These are phyloP conservation scores for Hypoxylon perforatum DNA, from an alignment of 495 filamentous ascomycete genomes.

Conservation along the genomic window DNA sequence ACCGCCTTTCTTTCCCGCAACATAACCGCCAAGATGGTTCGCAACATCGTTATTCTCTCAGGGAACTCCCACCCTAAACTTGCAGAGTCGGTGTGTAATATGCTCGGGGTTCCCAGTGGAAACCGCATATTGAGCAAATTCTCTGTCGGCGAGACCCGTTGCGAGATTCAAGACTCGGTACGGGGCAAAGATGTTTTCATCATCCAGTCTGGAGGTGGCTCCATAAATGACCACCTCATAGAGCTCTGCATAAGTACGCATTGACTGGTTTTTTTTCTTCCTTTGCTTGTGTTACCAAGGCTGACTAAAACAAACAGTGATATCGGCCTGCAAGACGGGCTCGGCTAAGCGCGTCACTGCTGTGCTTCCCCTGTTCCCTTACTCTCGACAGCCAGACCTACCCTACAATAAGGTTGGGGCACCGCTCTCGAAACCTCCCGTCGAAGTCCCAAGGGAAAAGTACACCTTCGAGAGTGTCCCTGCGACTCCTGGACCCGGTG, in stretches of 20 bases:
- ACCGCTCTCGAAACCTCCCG: slow-evolving; percentile 77
- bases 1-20: slow-evolving; percentile 14
- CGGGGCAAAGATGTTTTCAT: slow-evolving; percentile 98
- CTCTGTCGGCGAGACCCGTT: slow-evolving; percentile 90
- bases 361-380: slow-evolving; percentile 95
- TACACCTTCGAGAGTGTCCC: slow-evolving; percentile 97
- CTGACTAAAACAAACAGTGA: slow-evolving; percentile 56
- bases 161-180: slow-evolving; percentile 94
- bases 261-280: neutral
- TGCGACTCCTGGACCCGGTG: slow-evolving; percentile 78
- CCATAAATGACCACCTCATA: slow-evolving; percentile 95
- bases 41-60: slow-evolving; percentile 93
- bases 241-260: slow-evolving; percentile 84
- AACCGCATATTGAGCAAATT: slow-evolving; percentile 90
- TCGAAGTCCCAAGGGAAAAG: slow-evolving; percentile 64
- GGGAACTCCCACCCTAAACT: slow-evolving; percentile 92
- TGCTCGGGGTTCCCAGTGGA: slow-evolving; percentile 84
- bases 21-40: slow-evolving; percentile 74
- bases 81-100: slow-evolving; percentile 83
- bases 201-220: slow-evolving; percentile 87
- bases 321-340: slow-evolving; percentile 97
- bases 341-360: slow-evolving; percentile 91
- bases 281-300: slow-evolving; percentile 2
- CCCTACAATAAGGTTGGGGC: slow-evolving; percentile 96
- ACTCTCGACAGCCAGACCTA: slow-evolving; percentile 92